Evolutionary conservation across 2,329 filamentous ascomycete genomes (phyloP).

Genomic region (Ceratocystis variospora): DNA sequence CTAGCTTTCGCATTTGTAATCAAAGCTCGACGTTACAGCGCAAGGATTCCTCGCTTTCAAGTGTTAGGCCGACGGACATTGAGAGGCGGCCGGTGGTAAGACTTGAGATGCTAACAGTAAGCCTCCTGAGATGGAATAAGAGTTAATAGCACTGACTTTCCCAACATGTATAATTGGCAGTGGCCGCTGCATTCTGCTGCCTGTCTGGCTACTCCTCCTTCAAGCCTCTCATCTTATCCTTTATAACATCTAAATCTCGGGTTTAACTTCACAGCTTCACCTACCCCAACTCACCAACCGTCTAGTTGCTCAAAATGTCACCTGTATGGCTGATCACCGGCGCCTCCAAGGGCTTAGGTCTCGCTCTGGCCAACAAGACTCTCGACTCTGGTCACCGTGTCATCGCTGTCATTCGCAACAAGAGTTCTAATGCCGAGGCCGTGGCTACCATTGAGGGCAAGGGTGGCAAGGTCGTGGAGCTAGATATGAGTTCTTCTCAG

Average conservation of each 20-base stretch:
- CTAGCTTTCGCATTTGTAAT: no score
- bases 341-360: conserved; percentile 35
- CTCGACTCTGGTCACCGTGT: conserved; percentile 34
- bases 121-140: no score
- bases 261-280: neutral
- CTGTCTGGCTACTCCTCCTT: no score
- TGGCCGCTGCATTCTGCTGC: no score
- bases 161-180: no score
- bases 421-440: conserved; percentile 24
- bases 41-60: no score
- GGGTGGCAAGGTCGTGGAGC: conserved; percentile 25
- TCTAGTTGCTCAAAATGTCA: conserved; percentile 1
- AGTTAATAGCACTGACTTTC: no score
- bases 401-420: conserved; percentile 34
- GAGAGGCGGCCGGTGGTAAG: no score
- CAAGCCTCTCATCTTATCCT: no score
- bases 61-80: no score
- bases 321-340: conserved; percentile 38
- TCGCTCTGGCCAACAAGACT: conserved; percentile 30
- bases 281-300: neutral
- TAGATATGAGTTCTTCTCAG: conserved; percentile 31
- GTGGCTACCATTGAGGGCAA: conserved; percentile 25
- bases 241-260: neutral
- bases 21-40: no score
- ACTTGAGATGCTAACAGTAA: no score